phyloP scores from a whole-genome alignment of 1,284 basidiomycete species.

The Mycocalia duriaeana region DNA sequence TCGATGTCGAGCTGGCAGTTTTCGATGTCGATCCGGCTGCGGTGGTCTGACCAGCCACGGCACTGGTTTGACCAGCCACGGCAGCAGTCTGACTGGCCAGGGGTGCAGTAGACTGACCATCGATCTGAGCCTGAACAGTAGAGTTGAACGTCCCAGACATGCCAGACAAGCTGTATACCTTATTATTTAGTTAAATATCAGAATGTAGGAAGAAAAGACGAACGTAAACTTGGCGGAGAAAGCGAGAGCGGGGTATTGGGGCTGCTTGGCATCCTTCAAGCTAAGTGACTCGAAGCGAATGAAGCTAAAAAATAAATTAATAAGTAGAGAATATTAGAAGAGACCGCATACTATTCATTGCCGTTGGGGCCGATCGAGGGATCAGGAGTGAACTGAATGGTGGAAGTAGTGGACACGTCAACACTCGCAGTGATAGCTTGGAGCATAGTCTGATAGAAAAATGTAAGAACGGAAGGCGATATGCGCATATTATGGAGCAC shows the following conservation, averaged over 20 bases:
- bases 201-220: constrained; percentile 17
- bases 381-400: constrained; percentile 57
- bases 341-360: constrained; percentile 49
- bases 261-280: constrained; percentile 44
- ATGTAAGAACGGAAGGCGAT: neutral
- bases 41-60: constrained; percentile 14
- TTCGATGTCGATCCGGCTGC: constrained; percentile 4
- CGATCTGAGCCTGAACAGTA: constrained; percentile 48
- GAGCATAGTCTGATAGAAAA: constrained; percentile 48
- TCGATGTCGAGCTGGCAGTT: neutral
- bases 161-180: constrained; percentile 39
- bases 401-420: constrained; percentile 54
- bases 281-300: constrained; percentile 63
- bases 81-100: constrained; percentile 29
- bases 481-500: neutral
- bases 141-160: constrained; percentile 66
- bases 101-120: constrained; percentile 54
- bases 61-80: constrained; percentile 16
- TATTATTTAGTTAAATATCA: neutral
- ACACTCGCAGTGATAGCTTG: constrained; percentile 54
- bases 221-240: constrained; percentile 82
- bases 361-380: constrained; percentile 57
- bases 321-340: neutral
- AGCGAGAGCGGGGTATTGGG: constrained; percentile 57
- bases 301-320: constrained; percentile 44